phyloP scores from a whole-genome alignment of 2,329 filamentous ascomycete species.

The Paecilomyces dactylethromorphus region DNA sequence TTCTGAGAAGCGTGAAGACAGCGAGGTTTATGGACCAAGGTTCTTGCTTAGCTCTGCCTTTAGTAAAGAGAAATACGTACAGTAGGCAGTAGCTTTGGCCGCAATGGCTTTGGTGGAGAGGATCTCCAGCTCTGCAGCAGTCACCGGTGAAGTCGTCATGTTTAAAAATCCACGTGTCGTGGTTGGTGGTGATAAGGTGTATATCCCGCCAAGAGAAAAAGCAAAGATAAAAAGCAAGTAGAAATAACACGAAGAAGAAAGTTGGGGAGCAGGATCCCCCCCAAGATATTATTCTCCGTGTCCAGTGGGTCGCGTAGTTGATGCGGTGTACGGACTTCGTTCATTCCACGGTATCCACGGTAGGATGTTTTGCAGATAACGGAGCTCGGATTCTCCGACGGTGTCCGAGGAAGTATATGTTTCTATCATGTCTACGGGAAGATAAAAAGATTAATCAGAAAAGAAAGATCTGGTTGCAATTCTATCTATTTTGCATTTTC shows the following conservation, averaged over 20 bases:
- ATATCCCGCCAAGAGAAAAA: background rate
- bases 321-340: background rate
- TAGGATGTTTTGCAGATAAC: background rate
- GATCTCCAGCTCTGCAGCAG: slow-evolving; percentile 55
- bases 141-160: slow-evolving; percentile 39
- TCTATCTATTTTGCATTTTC: background rate
- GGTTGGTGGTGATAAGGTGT: background rate
- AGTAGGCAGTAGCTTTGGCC: slow-evolving; percentile 77
- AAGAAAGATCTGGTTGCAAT: background rate
- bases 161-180: background rate
- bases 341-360: too few relatives aligned
- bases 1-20: background rate
- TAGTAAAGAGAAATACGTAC: slow-evolving; percentile 40
- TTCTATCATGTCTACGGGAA: background rate
- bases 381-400: background rate
- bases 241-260: slow-evolving; percentile 1
- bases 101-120: slow-evolving; percentile 58
- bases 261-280: background rate
- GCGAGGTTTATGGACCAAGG: background rate
- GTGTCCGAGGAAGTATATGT: background rate
- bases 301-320: background rate
- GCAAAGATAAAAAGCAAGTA: slow-evolving; percentile 2
- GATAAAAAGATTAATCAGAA: background rate
- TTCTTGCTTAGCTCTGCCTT: background rate
- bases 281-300: background rate